These are phyloP conservation scores for Prunus campanulata DNA, from an alignment of 306 rosid genomes.

Conservation along the genomic window DNA sequence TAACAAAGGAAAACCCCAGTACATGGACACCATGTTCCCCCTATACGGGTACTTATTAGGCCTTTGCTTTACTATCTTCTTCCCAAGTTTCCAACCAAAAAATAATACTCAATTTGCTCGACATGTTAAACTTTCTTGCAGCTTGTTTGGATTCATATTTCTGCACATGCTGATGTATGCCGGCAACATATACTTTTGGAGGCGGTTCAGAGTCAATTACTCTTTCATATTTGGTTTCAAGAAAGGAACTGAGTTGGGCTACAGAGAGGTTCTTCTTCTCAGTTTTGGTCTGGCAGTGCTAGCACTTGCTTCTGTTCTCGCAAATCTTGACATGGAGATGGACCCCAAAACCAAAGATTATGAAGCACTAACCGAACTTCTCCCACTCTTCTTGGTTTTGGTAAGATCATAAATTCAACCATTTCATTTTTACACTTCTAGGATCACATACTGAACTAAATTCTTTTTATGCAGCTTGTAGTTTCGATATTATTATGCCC, in stretches of 20 bases:
- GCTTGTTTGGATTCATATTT: slow-evolving; percentile 63
- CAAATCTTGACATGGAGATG: slow-evolving; percentile 71
- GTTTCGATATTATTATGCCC: slow-evolving; percentile 46
- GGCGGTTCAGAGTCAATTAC: slow-evolving; percentile 52
- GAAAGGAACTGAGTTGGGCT: slow-evolving; percentile 57
- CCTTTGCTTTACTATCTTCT: background rate
- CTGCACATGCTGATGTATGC: slow-evolving; percentile 72
- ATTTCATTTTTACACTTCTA: background rate
- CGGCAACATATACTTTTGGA: slow-evolving; percentile 56
- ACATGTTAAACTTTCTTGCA: slow-evolving; percentile 31
- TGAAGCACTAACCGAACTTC: slow-evolving; percentile 51
- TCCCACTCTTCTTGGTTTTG: slow-evolving; percentile 53
- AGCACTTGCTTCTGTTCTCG: slow-evolving; percentile 55
- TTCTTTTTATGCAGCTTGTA: slow-evolving; percentile 36
- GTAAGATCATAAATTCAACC: slow-evolving; percentile 31
- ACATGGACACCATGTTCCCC: slow-evolving; percentile 74
- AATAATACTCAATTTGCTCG: background rate
- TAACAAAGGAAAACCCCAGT: slow-evolving; percentile 23
- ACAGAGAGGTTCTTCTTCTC: slow-evolving; percentile 45
- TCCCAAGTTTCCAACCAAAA: background rate
- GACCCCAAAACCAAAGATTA: slow-evolving; percentile 48
- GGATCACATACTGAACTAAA: background rate
- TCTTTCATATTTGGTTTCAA: slow-evolving; percentile 79
- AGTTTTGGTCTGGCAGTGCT: slow-evolving; percentile 43
- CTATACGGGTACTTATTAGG: slow-evolving; percentile 47